These are phyloP conservation scores for Deuterostichococcus epilithicus DNA, from an alignment of 139 green algal species.

Conservation along the genomic window DNA sequence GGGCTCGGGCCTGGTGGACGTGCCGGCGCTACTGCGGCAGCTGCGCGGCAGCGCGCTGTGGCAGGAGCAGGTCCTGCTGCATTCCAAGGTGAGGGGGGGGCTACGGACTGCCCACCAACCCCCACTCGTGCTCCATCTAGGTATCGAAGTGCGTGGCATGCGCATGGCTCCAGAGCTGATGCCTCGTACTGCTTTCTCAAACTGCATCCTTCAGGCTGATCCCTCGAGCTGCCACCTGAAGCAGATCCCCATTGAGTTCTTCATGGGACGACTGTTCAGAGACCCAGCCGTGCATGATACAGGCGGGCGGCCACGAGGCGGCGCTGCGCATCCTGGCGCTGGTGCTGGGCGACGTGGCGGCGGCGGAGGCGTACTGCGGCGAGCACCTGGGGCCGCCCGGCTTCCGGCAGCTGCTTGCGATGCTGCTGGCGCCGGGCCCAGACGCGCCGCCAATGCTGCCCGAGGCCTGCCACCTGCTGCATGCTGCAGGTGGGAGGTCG, in stretches of 20 bases:
- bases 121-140: background rate
- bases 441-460: slow-evolving; percentile 46
- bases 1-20: slow-evolving; percentile 45
- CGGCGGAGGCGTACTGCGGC: slow-evolving; percentile 61
- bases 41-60: slow-evolving; percentile 28
- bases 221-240: no score
- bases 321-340: slow-evolving; percentile 67
- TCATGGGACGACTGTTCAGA: background rate
- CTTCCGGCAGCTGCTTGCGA: slow-evolving; percentile 37
- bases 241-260: background rate
- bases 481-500: slow-evolving; percentile 20
- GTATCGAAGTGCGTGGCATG: background rate
- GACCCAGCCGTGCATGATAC: background rate
- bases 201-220: background rate
- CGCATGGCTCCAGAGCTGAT: background rate
- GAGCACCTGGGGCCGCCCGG: slow-evolving; percentile 15
- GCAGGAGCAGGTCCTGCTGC: slow-evolving; percentile 60
- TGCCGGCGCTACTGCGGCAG: slow-evolving; percentile 11
- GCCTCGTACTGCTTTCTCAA: background rate
- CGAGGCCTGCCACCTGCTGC: slow-evolving; percentile 47
- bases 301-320: slow-evolving; percentile 48
- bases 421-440: slow-evolving; percentile 57
- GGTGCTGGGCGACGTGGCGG: slow-evolving; percentile 44
- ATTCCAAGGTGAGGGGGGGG: slow-evolving; percentile 33
- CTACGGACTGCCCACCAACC: background rate